Conservation (phyloP, 192 early-diverging fungal genomes). For the Funneliformis geosporum region DNA sequence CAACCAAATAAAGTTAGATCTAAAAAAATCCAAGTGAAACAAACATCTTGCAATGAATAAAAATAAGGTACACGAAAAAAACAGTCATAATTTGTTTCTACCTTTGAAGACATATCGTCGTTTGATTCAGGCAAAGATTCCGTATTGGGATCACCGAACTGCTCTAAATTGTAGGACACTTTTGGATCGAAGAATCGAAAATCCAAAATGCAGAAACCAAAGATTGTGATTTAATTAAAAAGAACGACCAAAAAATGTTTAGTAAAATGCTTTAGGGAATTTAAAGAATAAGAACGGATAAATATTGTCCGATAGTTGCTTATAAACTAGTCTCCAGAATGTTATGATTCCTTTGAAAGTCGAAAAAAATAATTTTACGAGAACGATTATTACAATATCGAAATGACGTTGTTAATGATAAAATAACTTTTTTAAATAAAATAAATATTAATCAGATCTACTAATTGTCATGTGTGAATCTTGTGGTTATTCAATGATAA, state of each 20-base stretch:
- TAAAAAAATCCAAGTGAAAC: neutral
- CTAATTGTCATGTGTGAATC: too few relatives aligned
- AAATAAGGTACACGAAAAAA: neutral
- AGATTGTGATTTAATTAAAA: neutral
- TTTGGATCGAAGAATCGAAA: neutral
- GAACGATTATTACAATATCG: too few relatives aligned
- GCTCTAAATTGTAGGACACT: slow-evolving; percentile 12
- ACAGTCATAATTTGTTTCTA: neutral
- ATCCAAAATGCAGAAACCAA: neutral
- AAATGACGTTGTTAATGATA: too few relatives aligned
- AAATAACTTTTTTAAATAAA: too few relatives aligned
- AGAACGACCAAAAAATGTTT: slow-evolving; percentile 1
- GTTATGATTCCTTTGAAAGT: neutral
- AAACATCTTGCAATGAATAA: neutral
- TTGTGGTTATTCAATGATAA: too few relatives aligned
- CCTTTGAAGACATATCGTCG: slow-evolving; percentile 32
- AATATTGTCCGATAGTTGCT: slow-evolving; percentile 25
- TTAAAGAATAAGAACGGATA: slow-evolving; percentile 8
- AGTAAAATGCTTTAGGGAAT: neutral
- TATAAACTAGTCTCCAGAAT: neutral
- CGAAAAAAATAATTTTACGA: too few relatives aligned
- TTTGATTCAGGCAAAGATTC: neutral
- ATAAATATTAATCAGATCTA: too few relatives aligned
- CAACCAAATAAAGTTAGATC: neutral
- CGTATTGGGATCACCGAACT: neutral